Evolutionary conservation across 495 filamentous ascomycete species (phyloP).

Genomic region (Penicillium robsamsonii): DNA sequence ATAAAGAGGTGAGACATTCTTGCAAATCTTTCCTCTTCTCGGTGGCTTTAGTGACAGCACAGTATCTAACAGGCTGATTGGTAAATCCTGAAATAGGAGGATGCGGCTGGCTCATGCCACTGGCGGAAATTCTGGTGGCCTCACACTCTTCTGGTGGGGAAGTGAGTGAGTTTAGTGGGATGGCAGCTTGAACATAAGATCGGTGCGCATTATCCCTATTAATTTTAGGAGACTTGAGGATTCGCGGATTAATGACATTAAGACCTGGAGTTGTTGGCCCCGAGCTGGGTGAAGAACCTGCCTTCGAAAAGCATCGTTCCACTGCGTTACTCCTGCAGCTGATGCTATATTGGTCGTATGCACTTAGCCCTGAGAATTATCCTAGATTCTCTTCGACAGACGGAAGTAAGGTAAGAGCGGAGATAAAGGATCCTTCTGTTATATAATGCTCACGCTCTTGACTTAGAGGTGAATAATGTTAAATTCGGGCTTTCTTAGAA

Average conservation of each 20-base stretch:
- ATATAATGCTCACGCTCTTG: not conserved
- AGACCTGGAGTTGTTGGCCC: constrained; percentile 3
- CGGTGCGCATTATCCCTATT: not conserved
- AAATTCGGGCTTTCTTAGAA: not conserved
- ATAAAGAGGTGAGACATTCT: not conserved
- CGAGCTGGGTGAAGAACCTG: not conserved
- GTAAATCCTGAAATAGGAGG: not conserved
- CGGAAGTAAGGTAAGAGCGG: not conserved
- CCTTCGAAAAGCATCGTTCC: not conserved
- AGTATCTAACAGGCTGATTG: not conserved
- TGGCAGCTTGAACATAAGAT: constrained; percentile 1
- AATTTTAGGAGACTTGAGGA: not conserved
- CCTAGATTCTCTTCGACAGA: not conserved
- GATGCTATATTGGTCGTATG: not conserved
- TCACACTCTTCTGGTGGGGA: not conserved
- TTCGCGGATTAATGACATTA: constrained; percentile 1
- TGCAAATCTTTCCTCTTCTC: not conserved
- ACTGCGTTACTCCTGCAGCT: constrained; percentile 1
- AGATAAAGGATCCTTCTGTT: not conserved
- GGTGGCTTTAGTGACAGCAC: not conserved
- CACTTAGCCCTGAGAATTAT: not conserved
- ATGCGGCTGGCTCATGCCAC: not conserved
- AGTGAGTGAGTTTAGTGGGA: constrained; percentile 1
- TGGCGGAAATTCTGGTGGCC: not conserved
- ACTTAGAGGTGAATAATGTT: not conserved